Percentiles rank a stretch among this genome's conserved stretches.
phyloP scores from a whole-genome alignment of 2,329 filamentous ascomycete species.

The Colletotrichum cuscutae region DNA sequence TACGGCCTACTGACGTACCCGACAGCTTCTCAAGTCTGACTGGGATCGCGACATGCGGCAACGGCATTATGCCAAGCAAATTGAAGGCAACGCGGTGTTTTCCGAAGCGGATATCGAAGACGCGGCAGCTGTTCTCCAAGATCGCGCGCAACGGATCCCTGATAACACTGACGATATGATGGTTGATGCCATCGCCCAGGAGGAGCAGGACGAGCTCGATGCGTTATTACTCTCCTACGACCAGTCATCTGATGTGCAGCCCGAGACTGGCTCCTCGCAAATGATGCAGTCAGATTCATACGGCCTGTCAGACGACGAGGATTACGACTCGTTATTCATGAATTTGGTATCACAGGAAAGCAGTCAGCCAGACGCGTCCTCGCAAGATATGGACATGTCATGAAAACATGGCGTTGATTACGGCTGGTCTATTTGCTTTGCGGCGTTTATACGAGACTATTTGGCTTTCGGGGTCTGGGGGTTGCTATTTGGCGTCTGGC shows the following conservation, averaged over 20 bases:
- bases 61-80: slow-evolving; percentile 46
- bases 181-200: slow-evolving; percentile 60
- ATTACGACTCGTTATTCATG: slow-evolving; percentile 74
- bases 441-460: slow-evolving; percentile 6
- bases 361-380: slow-evolving; percentile 37
- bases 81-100: slow-evolving; percentile 51
- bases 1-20: not conserved
- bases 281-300: slow-evolving; percentile 39
- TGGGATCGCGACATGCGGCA: slow-evolving; percentile 47
- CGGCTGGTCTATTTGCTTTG: slow-evolving; percentile 5
- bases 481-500: slow-evolving; percentile 1
- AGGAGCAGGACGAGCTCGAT: slow-evolving; percentile 68
- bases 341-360: slow-evolving; percentile 66
- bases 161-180: slow-evolving; percentile 59
- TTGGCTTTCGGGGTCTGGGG: not conserved
- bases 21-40: slow-evolving; percentile 47
- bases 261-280: slow-evolving; percentile 44
- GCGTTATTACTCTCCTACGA: slow-evolving; percentile 63
- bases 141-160: slow-evolving; percentile 35
- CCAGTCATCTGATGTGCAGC: slow-evolving; percentile 35
- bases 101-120: slow-evolving; percentile 65
- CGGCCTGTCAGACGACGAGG: slow-evolving; percentile 63
- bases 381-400: slow-evolving; percentile 60
- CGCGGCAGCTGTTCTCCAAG: slow-evolving; percentile 50
- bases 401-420: slow-evolving; percentile 37